Evolutionary conservation across 768 basidiomycete species (phyloP).

Genomic region (Auricularia cornea): DNA sequence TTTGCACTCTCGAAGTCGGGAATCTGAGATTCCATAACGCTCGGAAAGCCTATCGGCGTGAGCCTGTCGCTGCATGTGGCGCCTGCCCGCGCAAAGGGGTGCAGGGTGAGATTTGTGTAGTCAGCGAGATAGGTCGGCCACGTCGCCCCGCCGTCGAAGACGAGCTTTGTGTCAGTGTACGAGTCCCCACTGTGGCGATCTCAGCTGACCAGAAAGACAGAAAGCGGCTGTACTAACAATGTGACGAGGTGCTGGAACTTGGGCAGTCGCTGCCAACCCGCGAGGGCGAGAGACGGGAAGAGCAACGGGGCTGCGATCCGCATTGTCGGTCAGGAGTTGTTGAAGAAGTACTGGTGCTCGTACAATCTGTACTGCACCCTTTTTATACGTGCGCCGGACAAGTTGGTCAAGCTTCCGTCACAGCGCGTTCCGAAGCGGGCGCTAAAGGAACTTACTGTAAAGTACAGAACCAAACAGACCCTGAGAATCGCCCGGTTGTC

Average conservation of each 20-base stretch:
- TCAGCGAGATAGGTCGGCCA: not conserved
- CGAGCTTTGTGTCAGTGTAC: slow-evolving; percentile 44
- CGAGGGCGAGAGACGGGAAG: too few relatives aligned
- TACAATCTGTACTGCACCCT: too few relatives aligned
- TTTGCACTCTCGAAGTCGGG: slow-evolving; percentile 44
- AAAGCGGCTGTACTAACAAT: slow-evolving; percentile 22
- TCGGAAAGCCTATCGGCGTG: not conserved
- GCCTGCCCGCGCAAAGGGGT: slow-evolving; percentile 43
- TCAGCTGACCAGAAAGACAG: not conserved
- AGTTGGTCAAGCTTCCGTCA: too few relatives aligned
- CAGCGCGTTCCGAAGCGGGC: too few relatives aligned
- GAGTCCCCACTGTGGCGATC: slow-evolving; percentile 37
- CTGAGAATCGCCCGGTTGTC: too few relatives aligned
- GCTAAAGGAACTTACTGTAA: too few relatives aligned
- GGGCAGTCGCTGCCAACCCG: not conserved
- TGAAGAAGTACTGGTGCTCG: too few relatives aligned
- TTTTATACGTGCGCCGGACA: too few relatives aligned
- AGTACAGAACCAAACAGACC: too few relatives aligned
- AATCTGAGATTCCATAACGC: not conserved
- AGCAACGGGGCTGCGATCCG: too few relatives aligned
- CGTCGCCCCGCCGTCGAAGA: slow-evolving; percentile 19
- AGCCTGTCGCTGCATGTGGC: slow-evolving; percentile 52
- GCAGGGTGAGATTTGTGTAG: not conserved
- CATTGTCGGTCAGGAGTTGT: too few relatives aligned
- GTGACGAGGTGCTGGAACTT: slow-evolving; percentile 50